Base-by-base conservation (phyloP, 441 rosid genomes). In the Melastoma candidum region DNA sequence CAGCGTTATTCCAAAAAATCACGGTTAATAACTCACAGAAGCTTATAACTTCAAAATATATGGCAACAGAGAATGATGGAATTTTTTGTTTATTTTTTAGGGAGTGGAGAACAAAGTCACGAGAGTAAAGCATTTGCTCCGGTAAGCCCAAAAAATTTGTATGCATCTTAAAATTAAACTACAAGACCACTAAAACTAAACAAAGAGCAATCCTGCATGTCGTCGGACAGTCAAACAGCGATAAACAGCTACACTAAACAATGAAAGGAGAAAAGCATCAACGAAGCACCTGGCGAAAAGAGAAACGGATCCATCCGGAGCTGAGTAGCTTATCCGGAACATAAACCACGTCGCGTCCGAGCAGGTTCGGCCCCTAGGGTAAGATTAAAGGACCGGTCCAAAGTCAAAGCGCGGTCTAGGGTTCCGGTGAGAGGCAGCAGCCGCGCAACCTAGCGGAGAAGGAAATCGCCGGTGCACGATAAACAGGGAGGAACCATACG, bases 241-340 rank as follows among this genome's bases (percentile, higher is more conserved):
- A 13, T 26, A 14, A 22, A 41, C 13, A 10, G 2, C 48, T 22
- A 17, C 48, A 46, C 8, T 39, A 24, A 44, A 17, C 25, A 46
- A 10, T 47, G 5, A 32, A 27, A 22, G 25, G 26, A 46, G 22
- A 7, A 26, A 14, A 1, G 24, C 10, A 43, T 11, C 2, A 53
- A 22, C 48, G 7, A 52, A 12, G 46, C 77, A 92, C 98, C 60
- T 17, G 22, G 78, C 82, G 47, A 74, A 50, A 49, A 93, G 62
- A 51, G 54, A 61, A 58, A 79, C 80, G 13, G 95, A 77, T 67
- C 82, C 83, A 29, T 77, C 71, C 12, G 53, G 78, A 68, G 63
- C 97, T 93, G 68, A 93, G 82, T 24, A 97, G 69, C 68, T 84
- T 83, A 68, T 83, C 95, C 49, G 82, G 50, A 55, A 72, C 39